These are phyloP conservation scores for Fusarium sp. DNA, from an alignment of 2,329 filamentous ascomycete genomes.

Conservation along the genomic window DNA sequence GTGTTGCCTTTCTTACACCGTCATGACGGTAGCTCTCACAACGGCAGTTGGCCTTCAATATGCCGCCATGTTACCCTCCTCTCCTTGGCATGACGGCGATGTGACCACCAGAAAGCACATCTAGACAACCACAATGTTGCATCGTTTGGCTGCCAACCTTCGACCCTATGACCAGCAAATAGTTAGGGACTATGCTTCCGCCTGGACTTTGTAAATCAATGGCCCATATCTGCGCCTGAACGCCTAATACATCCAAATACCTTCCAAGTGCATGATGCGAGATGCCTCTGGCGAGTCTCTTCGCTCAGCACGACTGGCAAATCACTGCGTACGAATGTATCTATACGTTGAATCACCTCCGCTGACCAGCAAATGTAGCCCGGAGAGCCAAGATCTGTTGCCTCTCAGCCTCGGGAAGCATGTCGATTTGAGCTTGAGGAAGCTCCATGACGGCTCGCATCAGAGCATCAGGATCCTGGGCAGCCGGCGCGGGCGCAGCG, in stretches of 20 bases:
- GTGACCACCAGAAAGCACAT: neutral
- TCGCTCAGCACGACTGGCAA: neutral
- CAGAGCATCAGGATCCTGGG: constrained; percentile 75
- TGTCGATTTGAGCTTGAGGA: constrained; percentile 83
- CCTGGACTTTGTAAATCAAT: constrained; percentile 10
- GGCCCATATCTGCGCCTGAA: constrained; percentile 34
- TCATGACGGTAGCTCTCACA: neutral
- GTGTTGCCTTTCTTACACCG: neutral
- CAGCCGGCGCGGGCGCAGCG: constrained; percentile 49
- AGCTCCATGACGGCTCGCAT: constrained; percentile 86
- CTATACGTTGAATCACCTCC: constrained; percentile 42
- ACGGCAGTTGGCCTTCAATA: neutral
- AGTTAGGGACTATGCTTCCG: neutral
- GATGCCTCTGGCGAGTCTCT: neutral
- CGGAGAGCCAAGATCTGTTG: constrained; percentile 84
- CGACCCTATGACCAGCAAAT: neutral
- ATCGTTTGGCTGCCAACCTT: neutral
- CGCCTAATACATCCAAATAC: constrained; percentile 26
- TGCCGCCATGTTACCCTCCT: neutral
- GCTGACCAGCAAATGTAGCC: constrained; percentile 67
- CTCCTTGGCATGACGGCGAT: neutral
- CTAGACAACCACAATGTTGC: neutral
- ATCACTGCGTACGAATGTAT: neutral
- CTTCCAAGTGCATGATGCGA: constrained; percentile 15
- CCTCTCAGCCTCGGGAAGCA: constrained; percentile 79